Conservation (phyloP, 2,329 filamentous ascomycete species). For the Xylaria sp. region DNA sequence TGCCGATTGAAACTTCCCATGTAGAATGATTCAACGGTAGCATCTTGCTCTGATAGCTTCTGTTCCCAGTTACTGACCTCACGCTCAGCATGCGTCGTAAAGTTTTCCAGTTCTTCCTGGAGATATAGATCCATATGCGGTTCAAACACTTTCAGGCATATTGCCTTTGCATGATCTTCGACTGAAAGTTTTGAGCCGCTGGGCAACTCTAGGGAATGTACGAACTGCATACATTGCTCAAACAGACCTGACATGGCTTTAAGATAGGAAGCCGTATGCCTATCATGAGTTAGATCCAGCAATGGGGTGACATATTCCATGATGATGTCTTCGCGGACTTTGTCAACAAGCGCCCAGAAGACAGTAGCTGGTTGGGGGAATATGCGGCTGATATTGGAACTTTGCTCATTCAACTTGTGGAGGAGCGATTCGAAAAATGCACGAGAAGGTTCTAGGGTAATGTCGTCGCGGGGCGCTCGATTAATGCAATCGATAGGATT, state of each 20-base stretch:
- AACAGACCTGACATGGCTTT: slow-evolving; percentile 88
- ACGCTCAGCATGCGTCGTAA: slow-evolving; percentile 74
- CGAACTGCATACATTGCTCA: slow-evolving; percentile 81
- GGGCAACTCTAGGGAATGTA: slow-evolving; percentile 71
- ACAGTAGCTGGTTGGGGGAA: slow-evolving; percentile 76
- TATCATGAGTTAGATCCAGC: slow-evolving; percentile 84
- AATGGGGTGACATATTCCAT: slow-evolving; percentile 84
- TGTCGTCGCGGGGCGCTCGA: slow-evolving; percentile 64
- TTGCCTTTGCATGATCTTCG: slow-evolving; percentile 66
- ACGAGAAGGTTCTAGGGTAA: slow-evolving; percentile 80
- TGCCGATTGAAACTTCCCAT: slow-evolving; percentile 95
- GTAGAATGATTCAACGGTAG: slow-evolving; percentile 87
- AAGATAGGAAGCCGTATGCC: slow-evolving; percentile 77
- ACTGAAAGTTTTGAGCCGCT: slow-evolving; percentile 66
- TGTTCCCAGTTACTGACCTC: slow-evolving; percentile 89
- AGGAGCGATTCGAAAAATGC: slow-evolving; percentile 79
- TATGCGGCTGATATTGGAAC: slow-evolving; percentile 77
- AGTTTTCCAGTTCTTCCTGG: slow-evolving; percentile 87
- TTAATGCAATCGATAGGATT: slow-evolving; percentile 84
- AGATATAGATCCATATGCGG: slow-evolving; percentile 93
- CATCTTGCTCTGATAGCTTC: slow-evolving; percentile 88
- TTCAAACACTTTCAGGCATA: slow-evolving; percentile 79
- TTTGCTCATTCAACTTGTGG: slow-evolving; percentile 80
- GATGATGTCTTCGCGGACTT: slow-evolving; percentile 82
- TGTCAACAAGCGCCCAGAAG: slow-evolving; percentile 79